Conservation (phyloP, 805 yeast genomes). For the Saturnispora sanitii region DNA sequence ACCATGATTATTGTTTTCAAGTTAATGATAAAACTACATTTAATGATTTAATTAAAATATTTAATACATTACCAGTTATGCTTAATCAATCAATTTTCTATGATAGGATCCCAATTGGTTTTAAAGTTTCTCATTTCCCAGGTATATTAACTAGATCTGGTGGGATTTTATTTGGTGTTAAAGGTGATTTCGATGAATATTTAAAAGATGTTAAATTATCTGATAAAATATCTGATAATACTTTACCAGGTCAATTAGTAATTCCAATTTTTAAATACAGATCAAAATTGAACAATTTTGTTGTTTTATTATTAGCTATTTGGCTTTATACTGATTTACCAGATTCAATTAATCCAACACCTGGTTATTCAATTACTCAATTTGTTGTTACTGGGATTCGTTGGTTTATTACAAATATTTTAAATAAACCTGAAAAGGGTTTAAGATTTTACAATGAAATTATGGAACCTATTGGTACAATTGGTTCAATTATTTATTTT, state of each 20-base stretch:
- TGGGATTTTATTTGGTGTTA: constrained; percentile 55
- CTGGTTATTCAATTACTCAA: constrained; percentile 74
- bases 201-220: constrained; percentile 39
- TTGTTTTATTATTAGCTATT: constrained; percentile 33
- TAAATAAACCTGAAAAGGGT: constrained; percentile 37
- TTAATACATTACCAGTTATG: constrained; percentile 57
- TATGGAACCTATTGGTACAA: constrained; percentile 28
- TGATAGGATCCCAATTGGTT: constrained; percentile 52
- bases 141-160: constrained; percentile 84
- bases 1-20: constrained; percentile 83
- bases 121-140: constrained; percentile 52
- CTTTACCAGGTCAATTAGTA: constrained; percentile 88
- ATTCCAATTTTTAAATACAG: constrained; percentile 59
- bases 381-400: constrained; percentile 32
- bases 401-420: constrained; percentile 21
- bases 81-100: constrained; percentile 76
- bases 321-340: constrained; percentile 97
- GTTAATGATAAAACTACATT: constrained; percentile 53
- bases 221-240: constrained; percentile 41
- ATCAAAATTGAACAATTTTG: constrained; percentile 31
- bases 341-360: constrained; percentile 81
- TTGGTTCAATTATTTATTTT: constrained; percentile 62
- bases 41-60: constrained; percentile 48
- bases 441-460: constrained; percentile 40
- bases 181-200: constrained; percentile 42